phyloP scores from a whole-genome alignment of 495 filamentous ascomycete genomes.

The Cercophora scortea region DNA sequence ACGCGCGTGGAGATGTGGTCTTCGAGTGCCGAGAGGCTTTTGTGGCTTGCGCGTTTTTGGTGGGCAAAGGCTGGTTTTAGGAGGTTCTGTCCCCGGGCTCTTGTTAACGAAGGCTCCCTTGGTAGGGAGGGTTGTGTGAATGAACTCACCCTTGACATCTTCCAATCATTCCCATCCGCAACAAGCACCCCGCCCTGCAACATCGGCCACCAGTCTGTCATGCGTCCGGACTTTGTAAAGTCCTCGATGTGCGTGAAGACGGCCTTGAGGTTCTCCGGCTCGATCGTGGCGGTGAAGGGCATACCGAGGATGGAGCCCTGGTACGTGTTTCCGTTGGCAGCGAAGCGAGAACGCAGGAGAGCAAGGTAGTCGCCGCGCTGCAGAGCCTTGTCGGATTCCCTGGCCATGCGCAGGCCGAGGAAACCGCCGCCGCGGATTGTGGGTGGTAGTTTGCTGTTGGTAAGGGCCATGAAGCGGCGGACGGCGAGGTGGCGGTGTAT shows the following conservation, averaged over 20 bases:
- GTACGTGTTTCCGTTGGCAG: neutral
- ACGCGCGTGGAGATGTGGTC: too few relatives aligned
- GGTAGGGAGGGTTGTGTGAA: too few relatives aligned
- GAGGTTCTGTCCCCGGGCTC: too few relatives aligned
- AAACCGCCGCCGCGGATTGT: neutral
- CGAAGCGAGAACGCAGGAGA: neutral
- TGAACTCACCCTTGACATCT: neutral
- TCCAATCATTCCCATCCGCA: neutral
- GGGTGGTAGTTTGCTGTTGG: neutral
- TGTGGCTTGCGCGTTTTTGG: too few relatives aligned
- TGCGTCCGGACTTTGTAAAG: neutral
- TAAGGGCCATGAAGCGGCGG: neutral
- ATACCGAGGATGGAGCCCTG: neutral
- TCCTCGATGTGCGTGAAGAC: neutral
- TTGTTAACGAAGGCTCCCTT: too few relatives aligned
- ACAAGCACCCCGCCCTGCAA: neutral
- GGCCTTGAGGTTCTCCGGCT: neutral
- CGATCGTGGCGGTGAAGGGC: neutral
- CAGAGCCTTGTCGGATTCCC: neutral
- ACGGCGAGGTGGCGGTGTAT: neutral
- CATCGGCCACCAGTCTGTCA: neutral
- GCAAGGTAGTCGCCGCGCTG: neutral
- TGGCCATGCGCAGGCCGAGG: neutral
- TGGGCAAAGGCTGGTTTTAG: too few relatives aligned
- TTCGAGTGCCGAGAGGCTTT: too few relatives aligned